Evolutionary conservation across 192 early-diverging fungal genomes (phyloP), one percentile per base, ranked within the genome.

Genomic region (Umbelopsis vinacea): DNA sequence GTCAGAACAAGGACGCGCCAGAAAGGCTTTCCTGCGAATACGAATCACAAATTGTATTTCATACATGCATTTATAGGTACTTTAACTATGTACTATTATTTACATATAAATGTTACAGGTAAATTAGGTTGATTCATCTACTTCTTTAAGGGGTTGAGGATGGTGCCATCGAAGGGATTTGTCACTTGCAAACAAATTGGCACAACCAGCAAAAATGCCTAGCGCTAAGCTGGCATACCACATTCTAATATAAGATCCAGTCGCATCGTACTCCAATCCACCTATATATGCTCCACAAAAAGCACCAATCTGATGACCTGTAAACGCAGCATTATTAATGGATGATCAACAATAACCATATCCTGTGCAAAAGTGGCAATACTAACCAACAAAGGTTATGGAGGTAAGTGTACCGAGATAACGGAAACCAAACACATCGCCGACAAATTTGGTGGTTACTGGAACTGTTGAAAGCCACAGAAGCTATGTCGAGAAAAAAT

Each of bases 381-480:
- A 63, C 72, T 67, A 35, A 67, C 72, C 75, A 53, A 80, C 67
- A 55, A 76, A 80, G 10, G 71, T 76, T 14, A 80, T 67, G 24
- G 74, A 73, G 0, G 75, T 52, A 11, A 80, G 46, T 21, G 79
- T 80, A 22, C 79, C 79, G 4, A 80, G 38, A 19, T 80, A 80
- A 2, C 50, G 53, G 38, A 76, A 68, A 0, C 79, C 79, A 73
- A 80, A 80, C 0, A 76, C 63, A 38, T 69, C 63, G 3, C 79
- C 74, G 2, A 80, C 47, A 43, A 76, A 75, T 29, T 46, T 54
- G 8, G 79, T 80, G 2, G 75, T 80, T 19, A 70, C 43, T 7
- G 79, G 79, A 24, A 80, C 79, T 2, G 79, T 80, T 0, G 74
- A 76, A 11, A 80, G 71, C 79, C 79, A 80, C 15, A 76, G 19